Percentiles rank a stretch among this genome's conserved stretches.
Conservation (phyloP, 768 basidiomycete species). For the Pholiota molesta region DNA sequence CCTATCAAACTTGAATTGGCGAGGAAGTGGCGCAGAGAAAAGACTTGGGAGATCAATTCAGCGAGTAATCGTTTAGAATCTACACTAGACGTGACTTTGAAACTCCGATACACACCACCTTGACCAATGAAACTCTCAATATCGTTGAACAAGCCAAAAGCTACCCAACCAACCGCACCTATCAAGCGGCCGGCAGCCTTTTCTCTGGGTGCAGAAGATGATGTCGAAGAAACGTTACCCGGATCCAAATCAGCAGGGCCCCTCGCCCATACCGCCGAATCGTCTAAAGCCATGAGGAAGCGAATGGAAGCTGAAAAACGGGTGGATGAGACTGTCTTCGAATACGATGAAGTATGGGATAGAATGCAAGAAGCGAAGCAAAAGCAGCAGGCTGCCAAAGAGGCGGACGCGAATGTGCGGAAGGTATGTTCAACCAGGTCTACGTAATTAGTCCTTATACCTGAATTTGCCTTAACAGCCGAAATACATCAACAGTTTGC, state of each 20-base stretch:
- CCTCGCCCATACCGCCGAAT: constrained; percentile 60
- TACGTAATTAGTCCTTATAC: background rate
- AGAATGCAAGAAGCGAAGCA: constrained; percentile 88
- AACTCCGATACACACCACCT: constrained; percentile 34
- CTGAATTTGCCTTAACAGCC: constrained; percentile 54
- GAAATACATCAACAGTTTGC: constrained; percentile 86
- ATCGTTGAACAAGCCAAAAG: constrained; percentile 71
- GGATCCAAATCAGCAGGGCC: constrained; percentile 41
- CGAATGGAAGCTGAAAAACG: constrained; percentile 79
- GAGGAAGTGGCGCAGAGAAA: background rate
- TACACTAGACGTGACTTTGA: constrained; percentile 24
- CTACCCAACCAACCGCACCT: constrained; percentile 43
- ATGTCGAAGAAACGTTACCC: constrained; percentile 49
- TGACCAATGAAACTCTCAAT: constrained; percentile 86
- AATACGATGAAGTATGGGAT: constrained; percentile 98
- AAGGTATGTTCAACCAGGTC: constrained; percentile 54
- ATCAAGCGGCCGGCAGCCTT: constrained; percentile 67
- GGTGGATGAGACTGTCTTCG: constrained; percentile 82
- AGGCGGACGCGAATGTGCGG: constrained; percentile 72
- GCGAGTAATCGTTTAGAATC: background rate
- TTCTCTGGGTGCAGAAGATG: constrained; percentile 66
- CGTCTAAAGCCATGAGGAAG: constrained; percentile 69
- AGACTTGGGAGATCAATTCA: constrained; percentile 8
- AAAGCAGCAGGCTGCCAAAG: constrained; percentile 74
- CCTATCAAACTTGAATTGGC: background rate